Evolutionary conservation across 129 eudicot genomes (phyloP).

Genomic region (Solidago caesia): DNA sequence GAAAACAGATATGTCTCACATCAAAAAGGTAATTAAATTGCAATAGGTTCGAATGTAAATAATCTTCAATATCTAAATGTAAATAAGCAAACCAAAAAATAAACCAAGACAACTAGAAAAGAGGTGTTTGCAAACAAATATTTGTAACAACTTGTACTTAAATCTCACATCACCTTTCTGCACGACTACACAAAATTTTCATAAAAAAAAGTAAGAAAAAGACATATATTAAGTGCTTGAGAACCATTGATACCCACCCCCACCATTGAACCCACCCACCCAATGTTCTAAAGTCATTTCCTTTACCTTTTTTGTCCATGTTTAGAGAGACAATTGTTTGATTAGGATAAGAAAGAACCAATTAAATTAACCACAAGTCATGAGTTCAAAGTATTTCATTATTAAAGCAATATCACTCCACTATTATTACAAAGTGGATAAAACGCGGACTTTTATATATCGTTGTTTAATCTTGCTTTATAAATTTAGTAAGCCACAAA

Average conservation of each 20-base stretch:
- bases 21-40: too few species aligned
- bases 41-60: too few species aligned
- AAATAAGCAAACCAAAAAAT: conserved; percentile 12
- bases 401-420: conserved; percentile 30
- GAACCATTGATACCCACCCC: conserved; percentile 39
- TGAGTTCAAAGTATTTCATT: conserved; percentile 31
- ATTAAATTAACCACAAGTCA: conserved; percentile 29
- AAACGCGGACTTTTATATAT: conserved; percentile 33
- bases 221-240: conserved; percentile 31
- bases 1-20: too few species aligned
- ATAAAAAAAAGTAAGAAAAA: conserved; percentile 26
- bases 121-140: neutral
- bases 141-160: conserved; percentile 37
- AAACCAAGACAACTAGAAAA: neutral
- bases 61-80: neutral
- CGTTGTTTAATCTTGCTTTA: conserved; percentile 8
- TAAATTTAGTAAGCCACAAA: neutral
- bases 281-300: conserved; percentile 38
- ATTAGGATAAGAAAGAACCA: conserved; percentile 38
- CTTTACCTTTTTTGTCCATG: conserved; percentile 32
- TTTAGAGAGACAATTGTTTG: conserved; percentile 32
- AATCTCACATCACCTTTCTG: conserved; percentile 38
- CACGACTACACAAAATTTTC: conserved; percentile 18
- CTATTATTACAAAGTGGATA: conserved; percentile 37
- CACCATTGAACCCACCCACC: conserved; percentile 33